A percentile compares a stretch with the other conserved stretches of the same genome.
These are phyloP conservation scores for Primulina huaijiensis DNA, from an alignment of 257 asterid genomes.

Conservation along the genomic window DNA sequence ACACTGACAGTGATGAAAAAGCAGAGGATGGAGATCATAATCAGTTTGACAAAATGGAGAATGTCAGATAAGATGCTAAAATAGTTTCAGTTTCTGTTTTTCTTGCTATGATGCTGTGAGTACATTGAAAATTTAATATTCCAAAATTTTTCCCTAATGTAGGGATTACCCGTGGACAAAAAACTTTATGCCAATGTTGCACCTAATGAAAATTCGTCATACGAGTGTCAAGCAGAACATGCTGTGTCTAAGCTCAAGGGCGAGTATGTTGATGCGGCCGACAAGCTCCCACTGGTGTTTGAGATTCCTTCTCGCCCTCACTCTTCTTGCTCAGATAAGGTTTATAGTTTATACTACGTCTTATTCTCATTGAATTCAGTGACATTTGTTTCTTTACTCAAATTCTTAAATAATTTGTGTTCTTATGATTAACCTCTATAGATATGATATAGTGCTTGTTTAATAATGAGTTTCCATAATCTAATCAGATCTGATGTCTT, in stretches of 20 bases:
- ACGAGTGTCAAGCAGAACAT: background rate
- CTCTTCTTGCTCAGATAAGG: background rate
- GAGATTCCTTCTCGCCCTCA: background rate
- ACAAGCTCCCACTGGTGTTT: background rate
- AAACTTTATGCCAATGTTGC: background rate
- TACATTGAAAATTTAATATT: too few species aligned
- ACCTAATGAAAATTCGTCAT: background rate
- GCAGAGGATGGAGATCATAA: background rate
- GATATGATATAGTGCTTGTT: background rate
- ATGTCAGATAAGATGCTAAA: background rate
- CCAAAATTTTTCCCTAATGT: background rate
- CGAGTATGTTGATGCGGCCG: background rate
- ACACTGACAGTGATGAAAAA: background rate
- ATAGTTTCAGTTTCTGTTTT: background rate
- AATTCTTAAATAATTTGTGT: background rate
- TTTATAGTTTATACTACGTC: background rate
- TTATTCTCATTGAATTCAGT: background rate
- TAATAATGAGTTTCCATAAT: background rate
- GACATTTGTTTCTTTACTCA: background rate
- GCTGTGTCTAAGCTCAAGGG: background rate
- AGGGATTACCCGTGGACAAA: background rate
- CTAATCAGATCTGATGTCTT: background rate
- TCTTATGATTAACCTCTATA: background rate
- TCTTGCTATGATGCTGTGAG: too few species aligned
- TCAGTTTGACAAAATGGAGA: background rate